Evolutionary conservation across 2,329 filamentous ascomycete species (phyloP).

Genomic region (Hypoxylon sp.): DNA sequence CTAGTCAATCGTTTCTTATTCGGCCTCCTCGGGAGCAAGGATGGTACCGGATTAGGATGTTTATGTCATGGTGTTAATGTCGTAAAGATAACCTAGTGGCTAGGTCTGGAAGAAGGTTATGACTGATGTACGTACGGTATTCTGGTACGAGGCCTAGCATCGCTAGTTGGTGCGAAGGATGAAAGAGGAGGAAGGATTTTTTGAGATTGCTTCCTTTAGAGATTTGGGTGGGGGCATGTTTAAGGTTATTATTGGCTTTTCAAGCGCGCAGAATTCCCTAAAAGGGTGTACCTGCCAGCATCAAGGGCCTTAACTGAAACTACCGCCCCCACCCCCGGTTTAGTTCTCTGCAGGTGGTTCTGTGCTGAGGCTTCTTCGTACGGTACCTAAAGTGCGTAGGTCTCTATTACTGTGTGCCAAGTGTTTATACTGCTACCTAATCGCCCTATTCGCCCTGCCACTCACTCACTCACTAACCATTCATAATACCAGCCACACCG

Average conservation of each 20-base stretch:
- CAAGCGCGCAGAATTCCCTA: constrained; percentile 31
- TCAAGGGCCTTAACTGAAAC: constrained; percentile 25
- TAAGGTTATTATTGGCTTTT: constrained; percentile 36
- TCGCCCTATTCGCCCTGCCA: too few species aligned
- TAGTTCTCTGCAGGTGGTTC: too few species aligned
- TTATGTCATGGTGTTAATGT: too few species aligned
- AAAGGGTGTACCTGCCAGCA: constrained; percentile 22
- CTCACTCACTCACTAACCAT: too few species aligned
- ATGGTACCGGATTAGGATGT: constrained; percentile 23
- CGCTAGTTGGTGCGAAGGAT: too few species aligned
- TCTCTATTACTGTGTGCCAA: too few species aligned
- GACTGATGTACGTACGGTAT: too few species aligned
- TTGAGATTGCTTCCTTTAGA: constrained; percentile 26
- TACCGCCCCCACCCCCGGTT: constrained; percentile 33
- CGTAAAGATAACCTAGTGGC: too few species aligned
- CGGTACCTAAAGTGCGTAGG: constrained; percentile 1
- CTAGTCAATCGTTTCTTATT: constrained; percentile 26
- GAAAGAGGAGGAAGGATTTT: constrained; percentile 17
- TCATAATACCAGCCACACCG: constrained; percentile 9
- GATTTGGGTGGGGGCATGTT: constrained; percentile 27
- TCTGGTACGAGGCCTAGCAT: neutral
- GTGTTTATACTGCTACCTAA: too few species aligned
- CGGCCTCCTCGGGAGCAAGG: constrained; percentile 28
- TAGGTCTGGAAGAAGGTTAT: too few species aligned
- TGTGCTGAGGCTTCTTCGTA: too few species aligned